These are phyloP conservation scores for Solanum peruvianum DNA, from an alignment of 257 asterid species.

Conservation along the genomic window DNA sequence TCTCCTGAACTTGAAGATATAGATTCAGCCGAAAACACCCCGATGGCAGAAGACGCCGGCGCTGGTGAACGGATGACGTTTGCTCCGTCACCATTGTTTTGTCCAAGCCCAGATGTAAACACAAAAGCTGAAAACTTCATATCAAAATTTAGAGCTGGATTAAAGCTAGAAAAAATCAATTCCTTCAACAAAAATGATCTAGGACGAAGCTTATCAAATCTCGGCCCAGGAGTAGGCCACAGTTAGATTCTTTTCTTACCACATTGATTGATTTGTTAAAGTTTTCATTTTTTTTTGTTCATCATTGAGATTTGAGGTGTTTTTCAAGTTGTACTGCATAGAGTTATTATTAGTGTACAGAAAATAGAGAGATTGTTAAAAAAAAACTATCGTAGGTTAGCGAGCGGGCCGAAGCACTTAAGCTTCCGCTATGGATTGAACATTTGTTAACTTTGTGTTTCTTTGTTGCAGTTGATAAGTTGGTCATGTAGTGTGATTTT, in stretches of 20 bases:
- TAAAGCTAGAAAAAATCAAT: slow-evolving; percentile 29
- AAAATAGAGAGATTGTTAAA: neutral
- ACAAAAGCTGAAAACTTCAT: slow-evolving; percentile 84
- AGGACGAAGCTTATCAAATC: slow-evolving; percentile 30
- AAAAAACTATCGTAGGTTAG: neutral
- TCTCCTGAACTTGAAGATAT: slow-evolving; percentile 63
- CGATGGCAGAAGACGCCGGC: slow-evolving; percentile 27
- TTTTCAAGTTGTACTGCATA: neutral
- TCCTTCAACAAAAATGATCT: slow-evolving; percentile 14
- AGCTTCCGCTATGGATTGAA: neutral
- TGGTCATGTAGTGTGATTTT: neutral
- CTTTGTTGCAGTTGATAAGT: neutral
- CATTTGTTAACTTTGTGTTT: neutral
- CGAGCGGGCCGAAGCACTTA: accelerated
- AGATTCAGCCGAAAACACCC: slow-evolving; percentile 45
- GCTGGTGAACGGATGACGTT: slow-evolving; percentile 12
- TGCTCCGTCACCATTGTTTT: slow-evolving; percentile 52
- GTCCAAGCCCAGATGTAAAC: slow-evolving; percentile 83
- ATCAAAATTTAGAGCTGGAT: slow-evolving; percentile 36
- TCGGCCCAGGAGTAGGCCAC: slow-evolving; percentile 22
- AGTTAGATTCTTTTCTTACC: neutral
- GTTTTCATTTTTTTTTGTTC: neutral
- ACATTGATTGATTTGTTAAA: neutral
- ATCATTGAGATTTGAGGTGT: neutral
- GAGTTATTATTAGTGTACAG: neutral